Evolutionary conservation across 352 stramenopile species (phyloP).

Genomic region (Phytophthora megakarya): DNA sequence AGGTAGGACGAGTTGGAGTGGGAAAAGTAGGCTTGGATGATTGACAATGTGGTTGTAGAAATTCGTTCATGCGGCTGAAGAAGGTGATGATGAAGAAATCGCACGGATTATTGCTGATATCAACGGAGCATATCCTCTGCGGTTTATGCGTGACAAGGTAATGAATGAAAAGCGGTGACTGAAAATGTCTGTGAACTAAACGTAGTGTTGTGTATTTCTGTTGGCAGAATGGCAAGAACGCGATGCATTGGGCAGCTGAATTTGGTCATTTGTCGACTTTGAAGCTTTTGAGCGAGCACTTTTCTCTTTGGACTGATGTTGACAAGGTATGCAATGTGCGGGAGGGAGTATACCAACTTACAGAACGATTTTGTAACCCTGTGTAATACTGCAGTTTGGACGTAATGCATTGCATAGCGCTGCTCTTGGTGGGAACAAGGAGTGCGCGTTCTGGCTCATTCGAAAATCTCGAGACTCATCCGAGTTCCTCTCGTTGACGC

Average conservation of each 20-base stretch:
- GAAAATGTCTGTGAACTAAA: not conserved
- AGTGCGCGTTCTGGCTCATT: constrained; percentile 85
- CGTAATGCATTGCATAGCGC: constrained; percentile 84
- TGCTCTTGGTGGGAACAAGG: constrained; percentile 78
- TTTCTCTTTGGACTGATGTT: constrained; percentile 74
- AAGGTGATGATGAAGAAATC: constrained; percentile 82
- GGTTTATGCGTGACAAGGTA: constrained; percentile 87
- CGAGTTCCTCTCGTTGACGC: constrained; percentile 72
- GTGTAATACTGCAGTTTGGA: constrained; percentile 59
- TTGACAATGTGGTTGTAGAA: constrained; percentile 43
- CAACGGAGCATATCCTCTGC: constrained; percentile 76
- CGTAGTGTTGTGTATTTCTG: not conserved
- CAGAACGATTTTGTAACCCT: not conserved
- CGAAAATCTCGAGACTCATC: constrained; percentile 68
- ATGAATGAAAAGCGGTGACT: not conserved
- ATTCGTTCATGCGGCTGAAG: constrained; percentile 84
- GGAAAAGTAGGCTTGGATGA: not conserved
- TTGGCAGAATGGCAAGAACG: constrained; percentile 85
- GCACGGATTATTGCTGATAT: constrained; percentile 80
- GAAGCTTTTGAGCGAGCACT: constrained; percentile 82
- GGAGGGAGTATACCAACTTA: not conserved
- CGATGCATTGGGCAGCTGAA: constrained; percentile 86
- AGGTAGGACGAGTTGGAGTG: constrained; percentile 38
- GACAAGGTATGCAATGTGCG: constrained; percentile 62
- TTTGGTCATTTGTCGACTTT: constrained; percentile 76